Evolutionary conservation across 2,329 filamentous ascomycete species (phyloP), one percentile per base, ranked within the genome.

Genomic region (Geoglossum cookeanum): DNA sequence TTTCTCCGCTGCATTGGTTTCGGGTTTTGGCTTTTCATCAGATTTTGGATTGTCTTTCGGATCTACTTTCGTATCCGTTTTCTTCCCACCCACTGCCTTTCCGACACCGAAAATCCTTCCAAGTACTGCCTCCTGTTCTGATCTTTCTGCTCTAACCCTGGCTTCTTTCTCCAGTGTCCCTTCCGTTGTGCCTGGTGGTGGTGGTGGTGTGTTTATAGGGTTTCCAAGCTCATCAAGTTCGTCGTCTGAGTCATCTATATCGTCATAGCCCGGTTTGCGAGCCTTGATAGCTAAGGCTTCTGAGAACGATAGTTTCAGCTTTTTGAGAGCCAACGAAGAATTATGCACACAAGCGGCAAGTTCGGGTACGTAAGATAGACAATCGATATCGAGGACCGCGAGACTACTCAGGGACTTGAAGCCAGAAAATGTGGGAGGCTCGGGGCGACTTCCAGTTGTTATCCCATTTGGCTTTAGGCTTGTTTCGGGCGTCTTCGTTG

Each of bases 361-460:
- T 65, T 83, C 80, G 1, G 71, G 65, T 11, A 81, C 63, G 35
- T 78, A 69, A 37, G 80, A 77, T 3, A 81, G 68, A 32, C 68
- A 73, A 59, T 83, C 80, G 56, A 84, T 81, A 60, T 84, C 80
- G 37, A 83, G 69, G 5, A 83, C 68, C 3, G 74, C 68, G 13
- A 84, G 68, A 3, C 65, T 74, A 60, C 73, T 75, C 13, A 84
- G 69, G 42, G 73, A 72, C 54, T 71, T 75, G 67, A 84, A 83
- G 0, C 75, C 77, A 0, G 77, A 78, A 4, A 83, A 64, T 0
- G 77, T 81, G 1, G 75, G 71, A 1, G 76, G 75, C 9, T 74
- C 71, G n/a, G 27, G 22, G 29, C 61, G 44, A 6, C 62, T 54
- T 48, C 68, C 71, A 62, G 70, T 72, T 47, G 64, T 61, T 1